Percentiles rank a stretch among this genome's conserved stretches.
Conservation (phyloP, 2,329 filamentous ascomycete genomes). For the Exophiala spinifera region DNA sequence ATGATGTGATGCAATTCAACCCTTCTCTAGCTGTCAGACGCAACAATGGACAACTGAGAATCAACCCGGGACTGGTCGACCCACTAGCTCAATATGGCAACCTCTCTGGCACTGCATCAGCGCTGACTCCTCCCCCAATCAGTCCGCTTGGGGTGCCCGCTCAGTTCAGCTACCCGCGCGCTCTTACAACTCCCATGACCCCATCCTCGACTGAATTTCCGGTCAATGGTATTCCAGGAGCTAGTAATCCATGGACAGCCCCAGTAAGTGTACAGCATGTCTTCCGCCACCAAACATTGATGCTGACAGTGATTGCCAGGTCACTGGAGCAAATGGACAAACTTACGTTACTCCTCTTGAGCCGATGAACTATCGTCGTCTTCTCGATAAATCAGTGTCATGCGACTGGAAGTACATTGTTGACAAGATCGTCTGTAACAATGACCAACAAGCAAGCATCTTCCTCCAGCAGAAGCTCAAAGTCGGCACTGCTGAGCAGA, state of each 20-base stretch:
- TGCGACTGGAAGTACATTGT: conserved; percentile 99
- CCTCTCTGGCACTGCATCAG: conserved; percentile 12
- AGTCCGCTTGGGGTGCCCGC: conserved; percentile 19
- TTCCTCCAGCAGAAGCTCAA: conserved; percentile 99
- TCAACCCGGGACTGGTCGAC: conserved; percentile 22
- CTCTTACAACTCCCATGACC: conserved; percentile 16
- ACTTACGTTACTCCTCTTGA: conserved; percentile 85
- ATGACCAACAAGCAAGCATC: conserved; percentile 98
- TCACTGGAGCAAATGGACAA: conserved; percentile 56
- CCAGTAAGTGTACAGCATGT: conserved; percentile 9
- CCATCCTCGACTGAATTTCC: conserved; percentile 22
- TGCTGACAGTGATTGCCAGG: conserved; percentile 36
- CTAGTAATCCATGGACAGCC: conserved; percentile 31
- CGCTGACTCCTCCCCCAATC: conserved; percentile 23
- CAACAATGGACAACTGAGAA: conserved; percentile 19
- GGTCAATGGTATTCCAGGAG: conserved; percentile 10
- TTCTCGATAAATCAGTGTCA: conserved; percentile 91
- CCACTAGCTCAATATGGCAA: conserved; percentile 17
- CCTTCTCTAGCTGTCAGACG: conserved; percentile 20
- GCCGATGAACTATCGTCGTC: conserved; percentile 90
- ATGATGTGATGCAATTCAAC: conserved; percentile 18
- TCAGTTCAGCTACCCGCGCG: conserved; percentile 28
- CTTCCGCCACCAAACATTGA: not conserved
- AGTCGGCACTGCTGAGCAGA: conserved; percentile 89
- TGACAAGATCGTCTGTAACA: conserved; percentile 98